Conservation (phyloP, 2,329 filamentous ascomycete species). For the Alternaria hordeiaustralica region DNA sequence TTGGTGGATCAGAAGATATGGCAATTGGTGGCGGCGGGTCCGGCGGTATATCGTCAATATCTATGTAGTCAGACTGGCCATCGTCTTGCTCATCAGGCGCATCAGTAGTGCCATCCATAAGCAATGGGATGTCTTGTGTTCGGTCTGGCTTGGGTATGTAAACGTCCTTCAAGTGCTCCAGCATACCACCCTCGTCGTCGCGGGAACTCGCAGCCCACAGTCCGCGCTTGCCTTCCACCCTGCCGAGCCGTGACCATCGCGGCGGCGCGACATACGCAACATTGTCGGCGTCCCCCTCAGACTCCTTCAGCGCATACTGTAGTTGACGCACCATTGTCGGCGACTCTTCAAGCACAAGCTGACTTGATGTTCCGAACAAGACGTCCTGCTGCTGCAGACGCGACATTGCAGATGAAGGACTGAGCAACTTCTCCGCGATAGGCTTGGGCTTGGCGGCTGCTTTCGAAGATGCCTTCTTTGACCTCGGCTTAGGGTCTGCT, state of each 20-base stretch:
- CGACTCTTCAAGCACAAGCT: constrained; percentile 48
- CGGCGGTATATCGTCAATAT: constrained; percentile 29
- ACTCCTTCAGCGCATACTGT: constrained; percentile 44
- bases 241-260: constrained; percentile 27
- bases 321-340: constrained; percentile 45
- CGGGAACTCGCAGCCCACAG: constrained; percentile 45
- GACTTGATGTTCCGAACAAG: constrained; percentile 51
- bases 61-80: constrained; percentile 12
- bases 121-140: constrained; percentile 38
- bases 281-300: constrained; percentile 32
- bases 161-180: constrained; percentile 34
- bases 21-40: constrained; percentile 8
- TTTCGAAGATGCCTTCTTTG: constrained; percentile 35
- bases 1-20: constrained; percentile 33
- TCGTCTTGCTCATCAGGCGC: neutral
- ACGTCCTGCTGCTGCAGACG: constrained; percentile 43
- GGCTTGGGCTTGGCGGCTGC: constrained; percentile 33
- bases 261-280: neutral
- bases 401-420: constrained; percentile 39
- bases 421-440: constrained; percentile 46
- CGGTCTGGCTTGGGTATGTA: constrained; percentile 41
- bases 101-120: constrained; percentile 27
- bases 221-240: constrained; percentile 26
- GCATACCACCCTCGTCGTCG: constrained; percentile 38
- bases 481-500: constrained; percentile 20